A percentile compares a stretch with the other conserved stretches of the same genome.
These are phyloP conservation scores for Glycine tomentella DNA, from an alignment of 306 rosid species.

Conservation along the genomic window DNA sequence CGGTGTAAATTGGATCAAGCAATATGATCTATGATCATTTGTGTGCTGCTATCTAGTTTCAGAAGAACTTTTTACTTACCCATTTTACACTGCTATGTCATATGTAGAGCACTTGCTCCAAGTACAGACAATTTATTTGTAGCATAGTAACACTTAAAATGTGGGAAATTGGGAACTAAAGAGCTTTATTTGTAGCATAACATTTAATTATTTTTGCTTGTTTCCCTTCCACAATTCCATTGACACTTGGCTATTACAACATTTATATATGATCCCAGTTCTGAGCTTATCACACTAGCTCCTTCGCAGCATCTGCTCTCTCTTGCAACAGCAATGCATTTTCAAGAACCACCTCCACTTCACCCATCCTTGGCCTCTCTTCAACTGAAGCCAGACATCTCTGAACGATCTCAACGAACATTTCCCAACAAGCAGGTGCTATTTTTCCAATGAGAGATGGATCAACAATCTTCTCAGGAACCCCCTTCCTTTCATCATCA, in stretches of 20 bases:
- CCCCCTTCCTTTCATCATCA: not conserved
- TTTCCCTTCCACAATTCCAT: not conserved
- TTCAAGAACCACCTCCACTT: not conserved
- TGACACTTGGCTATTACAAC: not conserved
- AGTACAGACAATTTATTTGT: not conserved
- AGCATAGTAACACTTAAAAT: not conserved
- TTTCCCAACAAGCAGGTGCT: not conserved
- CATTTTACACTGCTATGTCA: not conserved
- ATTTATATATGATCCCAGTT: not conserved
- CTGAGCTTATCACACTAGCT: not conserved
- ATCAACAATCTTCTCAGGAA: not conserved
- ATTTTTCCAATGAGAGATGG: not conserved
- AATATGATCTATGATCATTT: not conserved
- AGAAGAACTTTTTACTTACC: not conserved
- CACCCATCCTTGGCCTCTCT: not conserved
- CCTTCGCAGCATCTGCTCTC: not conserved
- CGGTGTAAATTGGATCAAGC: not conserved
- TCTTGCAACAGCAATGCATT: not conserved
- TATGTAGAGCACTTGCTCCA: not conserved
- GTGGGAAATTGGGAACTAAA: not conserved
- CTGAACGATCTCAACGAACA: not conserved
- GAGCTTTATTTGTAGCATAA: not conserved
- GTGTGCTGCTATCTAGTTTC: not conserved
- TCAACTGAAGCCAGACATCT: slow-evolving; percentile 6
- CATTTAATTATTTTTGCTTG: not conserved